Percentiles rank a stretch among this genome's conserved stretches.
Evolutionary conservation across 176 grass and related monocot species (phyloP).

Genomic region (Hsuehochloa calcarea): DNA sequence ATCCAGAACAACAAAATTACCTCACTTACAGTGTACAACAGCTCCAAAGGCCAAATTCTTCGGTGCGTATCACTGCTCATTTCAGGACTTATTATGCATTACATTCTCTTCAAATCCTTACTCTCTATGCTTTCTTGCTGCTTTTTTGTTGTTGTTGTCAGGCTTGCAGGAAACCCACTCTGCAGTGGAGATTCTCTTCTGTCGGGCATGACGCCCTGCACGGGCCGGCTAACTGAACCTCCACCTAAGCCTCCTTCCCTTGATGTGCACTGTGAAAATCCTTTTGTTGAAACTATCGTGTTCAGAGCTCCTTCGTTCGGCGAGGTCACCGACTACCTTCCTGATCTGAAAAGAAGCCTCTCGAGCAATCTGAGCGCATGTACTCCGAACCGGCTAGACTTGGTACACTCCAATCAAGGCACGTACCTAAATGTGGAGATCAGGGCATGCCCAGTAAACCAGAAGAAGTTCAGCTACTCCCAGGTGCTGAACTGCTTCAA

Average conservation of each 20-base stretch:
- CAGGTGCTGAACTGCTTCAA: slow-evolving; percentile 55
- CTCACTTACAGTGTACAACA: slow-evolving; percentile 38
- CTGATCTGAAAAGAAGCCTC: not conserved
- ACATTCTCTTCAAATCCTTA: slow-evolving; percentile 22
- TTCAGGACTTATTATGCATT: not conserved
- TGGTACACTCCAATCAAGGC: not conserved
- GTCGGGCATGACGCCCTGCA: slow-evolving; percentile 38
- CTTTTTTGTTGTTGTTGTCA: slow-evolving; percentile 14
- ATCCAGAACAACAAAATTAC: slow-evolving; percentile 53
- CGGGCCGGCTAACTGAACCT: not conserved
- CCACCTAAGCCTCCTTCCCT: not conserved
- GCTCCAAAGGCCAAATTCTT: slow-evolving; percentile 17
- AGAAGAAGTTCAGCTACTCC: slow-evolving; percentile 46
- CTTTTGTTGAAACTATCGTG: slow-evolving; percentile 51
- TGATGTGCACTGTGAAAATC: slow-evolving; percentile 41
- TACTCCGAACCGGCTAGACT: not conserved
- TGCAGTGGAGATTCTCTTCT: slow-evolving; percentile 39
- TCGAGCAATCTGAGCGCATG: slow-evolving; percentile 8
- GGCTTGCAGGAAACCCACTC: slow-evolving; percentile 63
- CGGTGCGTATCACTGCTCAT: slow-evolving; percentile 40
- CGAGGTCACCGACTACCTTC: not conserved
- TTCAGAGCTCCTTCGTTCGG: slow-evolving; percentile 68
- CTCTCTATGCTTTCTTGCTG: not conserved
- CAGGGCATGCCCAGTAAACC: slow-evolving; percentile 41
- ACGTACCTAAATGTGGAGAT: slow-evolving; percentile 46